Evolutionary conservation across 257 asterid genomes (phyloP).

Genomic region (Pogostemon cablin): DNA sequence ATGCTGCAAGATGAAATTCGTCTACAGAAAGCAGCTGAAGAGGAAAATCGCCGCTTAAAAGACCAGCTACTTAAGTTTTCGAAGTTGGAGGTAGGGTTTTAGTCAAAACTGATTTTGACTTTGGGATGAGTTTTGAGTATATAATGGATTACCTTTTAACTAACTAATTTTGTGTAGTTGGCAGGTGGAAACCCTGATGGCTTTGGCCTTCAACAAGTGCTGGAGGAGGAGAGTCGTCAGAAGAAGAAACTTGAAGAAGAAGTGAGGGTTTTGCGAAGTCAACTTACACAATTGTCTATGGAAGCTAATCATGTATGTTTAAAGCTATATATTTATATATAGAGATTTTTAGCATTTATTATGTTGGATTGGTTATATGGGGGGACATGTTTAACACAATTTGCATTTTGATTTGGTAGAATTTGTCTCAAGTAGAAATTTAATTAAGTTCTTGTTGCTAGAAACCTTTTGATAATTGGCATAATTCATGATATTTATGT

Average conservation of each 20-base stretch:
- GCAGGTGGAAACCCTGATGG: slow-evolving; percentile 64
- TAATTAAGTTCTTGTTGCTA: slow-evolving; percentile 6
- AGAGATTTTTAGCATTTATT: slow-evolving; percentile 23
- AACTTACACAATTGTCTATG: slow-evolving; percentile 63
- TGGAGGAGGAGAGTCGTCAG: slow-evolving; percentile 81
- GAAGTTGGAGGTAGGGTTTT: slow-evolving; percentile 57
- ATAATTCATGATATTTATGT: slow-evolving; percentile 28
- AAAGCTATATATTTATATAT: not conserved
- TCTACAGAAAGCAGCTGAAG: slow-evolving; percentile 84
- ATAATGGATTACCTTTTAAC: slow-evolving; percentile 38
- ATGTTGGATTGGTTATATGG: not conserved
- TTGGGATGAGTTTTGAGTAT: slow-evolving; percentile 20
- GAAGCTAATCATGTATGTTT: slow-evolving; percentile 77
- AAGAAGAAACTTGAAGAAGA: slow-evolving; percentile 94
- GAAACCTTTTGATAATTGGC: slow-evolving; percentile 19
- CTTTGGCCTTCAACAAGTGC: slow-evolving; percentile 61
- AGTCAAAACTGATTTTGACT: slow-evolving; percentile 24
- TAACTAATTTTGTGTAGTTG: slow-evolving; percentile 54
- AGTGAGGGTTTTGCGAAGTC: slow-evolving; percentile 74
- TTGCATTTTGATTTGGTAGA: slow-evolving; percentile 16
- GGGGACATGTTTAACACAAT: not conserved
- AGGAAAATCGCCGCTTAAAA: slow-evolving; percentile 65
- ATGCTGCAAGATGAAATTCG: slow-evolving; percentile 75
- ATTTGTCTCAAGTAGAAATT: slow-evolving; percentile 18
- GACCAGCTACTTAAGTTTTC: slow-evolving; percentile 53